phyloP scores from a whole-genome alignment of 2,329 filamentous ascomycete genomes.

The Aspergillus sp. region DNA sequence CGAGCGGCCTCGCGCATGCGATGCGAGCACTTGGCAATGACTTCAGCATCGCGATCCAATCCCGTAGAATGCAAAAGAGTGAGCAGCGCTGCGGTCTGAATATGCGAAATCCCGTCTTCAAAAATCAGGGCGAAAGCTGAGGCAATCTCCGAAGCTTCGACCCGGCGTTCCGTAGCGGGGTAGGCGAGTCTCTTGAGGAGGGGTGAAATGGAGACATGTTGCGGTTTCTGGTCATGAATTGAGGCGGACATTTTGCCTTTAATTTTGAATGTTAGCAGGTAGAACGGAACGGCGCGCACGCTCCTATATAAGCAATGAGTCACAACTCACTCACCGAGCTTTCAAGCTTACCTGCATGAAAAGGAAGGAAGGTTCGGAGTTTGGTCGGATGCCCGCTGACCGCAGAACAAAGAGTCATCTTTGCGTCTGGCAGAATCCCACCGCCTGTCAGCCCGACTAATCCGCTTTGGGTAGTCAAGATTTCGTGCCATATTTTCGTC shows the following conservation, averaged over 20 bases:
- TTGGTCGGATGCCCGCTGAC: background rate
- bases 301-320: background rate
- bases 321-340: background rate
- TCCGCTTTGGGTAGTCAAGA: constrained; percentile 18
- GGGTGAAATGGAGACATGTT: constrained; percentile 49
- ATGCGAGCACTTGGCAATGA: constrained; percentile 80
- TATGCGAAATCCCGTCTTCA: constrained; percentile 82
- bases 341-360: background rate
- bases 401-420: constrained; percentile 13
- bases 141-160: constrained; percentile 80
- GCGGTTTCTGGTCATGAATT: constrained; percentile 30
- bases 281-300: background rate
- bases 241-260: constrained; percentile 28
- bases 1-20: constrained; percentile 82
- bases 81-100: constrained; percentile 82
- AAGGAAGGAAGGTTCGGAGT: background rate
- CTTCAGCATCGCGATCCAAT: constrained; percentile 78
- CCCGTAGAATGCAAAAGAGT: constrained; percentile 91
- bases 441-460: constrained; percentile 23
- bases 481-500: constrained; percentile 24
- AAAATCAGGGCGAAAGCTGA: constrained; percentile 90
- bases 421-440: constrained; percentile 26
- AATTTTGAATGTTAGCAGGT: background rate
- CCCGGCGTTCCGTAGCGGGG: constrained; percentile 49
- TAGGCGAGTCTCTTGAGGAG: constrained; percentile 52